Percentiles rank a stretch among this genome's conserved stretches.
Evolutionary conservation across 2,329 filamentous ascomycete species (phyloP).

Genomic region (Blumeria hordei): DNA sequence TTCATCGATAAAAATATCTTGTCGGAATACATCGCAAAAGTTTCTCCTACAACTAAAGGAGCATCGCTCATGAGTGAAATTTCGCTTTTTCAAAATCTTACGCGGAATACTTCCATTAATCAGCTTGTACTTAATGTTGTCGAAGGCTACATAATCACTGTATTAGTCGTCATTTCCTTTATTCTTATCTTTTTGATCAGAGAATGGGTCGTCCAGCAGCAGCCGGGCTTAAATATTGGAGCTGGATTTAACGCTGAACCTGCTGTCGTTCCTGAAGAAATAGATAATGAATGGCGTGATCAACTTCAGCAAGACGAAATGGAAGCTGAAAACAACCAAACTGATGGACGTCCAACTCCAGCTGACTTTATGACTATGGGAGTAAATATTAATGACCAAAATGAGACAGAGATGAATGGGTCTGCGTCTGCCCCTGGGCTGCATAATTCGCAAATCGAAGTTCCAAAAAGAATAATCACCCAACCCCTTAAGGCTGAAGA

Average conservation of each 20-base stretch:
- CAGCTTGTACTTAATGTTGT: slow-evolving; percentile 57
- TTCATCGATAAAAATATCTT: slow-evolving; percentile 3
- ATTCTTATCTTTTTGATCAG: slow-evolving; percentile 92
- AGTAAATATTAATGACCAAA: too few relatives aligned
- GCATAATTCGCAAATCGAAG: slow-evolving; percentile 5
- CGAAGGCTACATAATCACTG: slow-evolving; percentile 82
- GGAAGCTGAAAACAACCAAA: not conserved
- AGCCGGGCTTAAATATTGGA: slow-evolving; percentile 72
- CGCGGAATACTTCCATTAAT: slow-evolving; percentile 48
- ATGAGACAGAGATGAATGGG: too few relatives aligned
- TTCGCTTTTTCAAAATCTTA: slow-evolving; percentile 32
- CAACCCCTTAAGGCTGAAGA: slow-evolving; percentile 16
- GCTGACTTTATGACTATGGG: slow-evolving; percentile 3
- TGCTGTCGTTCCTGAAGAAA: slow-evolving; percentile 19
- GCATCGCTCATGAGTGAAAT: slow-evolving; percentile 32
- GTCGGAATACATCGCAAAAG: slow-evolving; percentile 2
- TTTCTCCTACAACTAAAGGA: slow-evolving; percentile 2
- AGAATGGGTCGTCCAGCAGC: slow-evolving; percentile 96
- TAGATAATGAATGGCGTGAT: too few relatives aligned
- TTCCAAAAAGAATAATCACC: slow-evolving; percentile 10
- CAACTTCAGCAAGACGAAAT: slow-evolving; percentile 2
- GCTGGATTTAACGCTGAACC: slow-evolving; percentile 29
- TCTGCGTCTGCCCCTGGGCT: too few relatives aligned
- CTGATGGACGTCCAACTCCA: slow-evolving; percentile 7
- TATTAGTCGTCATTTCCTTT: slow-evolving; percentile 77